Percentiles rank a stretch among this genome's conserved stretches.
These are phyloP conservation scores for Fusarium tjaetaba DNA, from an alignment of 2,329 filamentous ascomycete species.

Conservation along the genomic window DNA sequence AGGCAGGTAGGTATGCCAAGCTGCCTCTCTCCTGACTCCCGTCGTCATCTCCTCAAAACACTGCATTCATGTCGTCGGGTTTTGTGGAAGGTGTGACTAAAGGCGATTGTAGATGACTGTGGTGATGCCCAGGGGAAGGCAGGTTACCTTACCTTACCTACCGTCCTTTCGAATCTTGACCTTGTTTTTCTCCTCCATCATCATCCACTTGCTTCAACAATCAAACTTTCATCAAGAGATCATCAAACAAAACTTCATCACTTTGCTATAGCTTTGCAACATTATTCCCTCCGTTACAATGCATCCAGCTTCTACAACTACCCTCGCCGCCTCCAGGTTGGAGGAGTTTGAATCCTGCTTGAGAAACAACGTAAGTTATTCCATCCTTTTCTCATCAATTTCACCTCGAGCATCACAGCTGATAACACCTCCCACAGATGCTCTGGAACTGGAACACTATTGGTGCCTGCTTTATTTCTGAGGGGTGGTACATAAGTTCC, in stretches of 20 bases:
- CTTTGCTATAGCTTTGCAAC: not conserved
- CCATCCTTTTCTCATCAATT: not conserved
- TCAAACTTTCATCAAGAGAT: not conserved
- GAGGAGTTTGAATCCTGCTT: not conserved
- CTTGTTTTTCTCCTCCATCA: not conserved
- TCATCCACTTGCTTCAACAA: not conserved
- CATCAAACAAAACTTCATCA: not conserved
- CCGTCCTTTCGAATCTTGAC: not conserved
- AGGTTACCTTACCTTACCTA: not conserved
- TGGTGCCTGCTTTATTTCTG: slow-evolving; percentile 75
- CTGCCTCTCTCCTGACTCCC: too few relatives aligned
- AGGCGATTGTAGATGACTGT: too few relatives aligned
- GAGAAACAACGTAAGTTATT: slow-evolving; percentile 40
- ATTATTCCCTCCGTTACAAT: slow-evolving; percentile 28
- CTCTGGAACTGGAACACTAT: slow-evolving; percentile 82
- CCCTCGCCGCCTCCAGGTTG: not conserved
- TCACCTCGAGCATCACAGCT: not conserved
- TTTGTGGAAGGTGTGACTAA: too few relatives aligned
- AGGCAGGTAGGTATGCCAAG: too few relatives aligned
- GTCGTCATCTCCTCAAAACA: too few relatives aligned
- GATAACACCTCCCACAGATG: slow-evolving; percentile 63
- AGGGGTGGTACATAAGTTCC: slow-evolving; percentile 75
- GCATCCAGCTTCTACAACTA: slow-evolving; percentile 34
- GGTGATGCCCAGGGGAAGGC: not conserved
- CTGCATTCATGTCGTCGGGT: too few relatives aligned